A percentile compares a stretch with the other conserved stretches of the same genome.
Conservation (phyloP, 768 basidiomycete species). For the Leccinum subgranulosum region DNA sequence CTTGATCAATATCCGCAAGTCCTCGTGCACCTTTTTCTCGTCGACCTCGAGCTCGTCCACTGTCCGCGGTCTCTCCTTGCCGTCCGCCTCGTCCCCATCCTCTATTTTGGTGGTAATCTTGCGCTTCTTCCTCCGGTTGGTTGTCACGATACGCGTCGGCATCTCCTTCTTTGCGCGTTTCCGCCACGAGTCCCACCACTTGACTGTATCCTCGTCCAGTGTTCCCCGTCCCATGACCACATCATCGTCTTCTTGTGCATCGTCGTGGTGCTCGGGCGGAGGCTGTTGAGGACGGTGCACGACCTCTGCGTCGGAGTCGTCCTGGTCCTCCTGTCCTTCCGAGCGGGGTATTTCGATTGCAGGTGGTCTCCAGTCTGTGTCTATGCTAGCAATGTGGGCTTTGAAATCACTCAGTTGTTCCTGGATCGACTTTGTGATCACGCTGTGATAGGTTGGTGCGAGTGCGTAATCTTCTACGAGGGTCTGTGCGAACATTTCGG, state of each 20-base stretch:
- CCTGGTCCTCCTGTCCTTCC: slow-evolving; percentile 31
- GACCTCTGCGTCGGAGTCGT: slow-evolving; percentile 27
- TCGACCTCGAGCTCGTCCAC: slow-evolving; percentile 66
- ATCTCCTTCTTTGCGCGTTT: slow-evolving; percentile 41
- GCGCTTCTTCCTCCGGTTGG: slow-evolving; percentile 40
- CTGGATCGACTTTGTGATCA: slow-evolving; percentile 80
- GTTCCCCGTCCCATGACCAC: slow-evolving; percentile 33
- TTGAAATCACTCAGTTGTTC: slow-evolving; percentile 84
- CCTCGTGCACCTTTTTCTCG: slow-evolving; percentile 68
- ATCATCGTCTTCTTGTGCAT: slow-evolving; percentile 23
- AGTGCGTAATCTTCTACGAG: slow-evolving; percentile 90
- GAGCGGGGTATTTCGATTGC: slow-evolving; percentile 19
- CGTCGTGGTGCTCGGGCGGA: slow-evolving; percentile 18
- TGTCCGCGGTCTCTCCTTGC: slow-evolving; percentile 46
- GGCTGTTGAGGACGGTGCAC: slow-evolving; percentile 13
- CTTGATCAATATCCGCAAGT: slow-evolving; percentile 90
- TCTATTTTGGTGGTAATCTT: slow-evolving; percentile 35
- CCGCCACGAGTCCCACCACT: slow-evolving; percentile 75
- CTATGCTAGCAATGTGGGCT: slow-evolving; percentile 58
- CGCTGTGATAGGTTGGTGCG: slow-evolving; percentile 54
- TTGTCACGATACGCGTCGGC: slow-evolving; percentile 24
- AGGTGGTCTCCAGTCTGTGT: slow-evolving; percentile 37
- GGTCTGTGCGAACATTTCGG: slow-evolving; percentile 86
- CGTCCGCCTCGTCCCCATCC: slow-evolving; percentile 19
- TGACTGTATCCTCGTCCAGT: slow-evolving; percentile 46